Evolutionary conservation across 257 asterid genomes (phyloP), one percentile per base, ranked within the genome.

Genomic region (Przewalskia tangutica): DNA sequence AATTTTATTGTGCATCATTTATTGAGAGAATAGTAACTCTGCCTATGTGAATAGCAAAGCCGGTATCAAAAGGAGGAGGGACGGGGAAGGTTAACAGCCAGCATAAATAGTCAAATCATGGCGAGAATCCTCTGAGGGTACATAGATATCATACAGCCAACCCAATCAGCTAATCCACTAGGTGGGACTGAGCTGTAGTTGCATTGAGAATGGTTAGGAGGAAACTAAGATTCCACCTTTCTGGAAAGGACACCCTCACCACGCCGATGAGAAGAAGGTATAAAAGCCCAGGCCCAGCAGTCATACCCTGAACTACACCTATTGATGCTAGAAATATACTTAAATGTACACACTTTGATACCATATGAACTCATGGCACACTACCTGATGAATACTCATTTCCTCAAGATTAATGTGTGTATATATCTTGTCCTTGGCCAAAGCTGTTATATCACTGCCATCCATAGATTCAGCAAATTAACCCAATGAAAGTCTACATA

Each of bases 381-480:
- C 42, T 81, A 92, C 99, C 94, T 91, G 95, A 81, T 91, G 97
- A 81, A 95, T 88, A 71, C 93, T 91, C 84, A 87, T 92, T 83
- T 92, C 97, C 50, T 95, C 99, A 14, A 95, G 97, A 87, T 91
- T 91, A 75, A 95, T 90, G 87, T 90, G 95, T 0, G 95, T 84
- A 83, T 91, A 95, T 58, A 90, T 83, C 83, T 86, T 92, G 90
- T 95, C 99, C 89, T 93, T 93, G 5, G 98, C 99, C 95, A 93
- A 86, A 85, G 94, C 86, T 82, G 97, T 94, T 83, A 94, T 95
- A 84, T 95, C 99, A 84, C 99, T 95, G 98, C 83, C 83, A 79
- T 77, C 79, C 84, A 84, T 81, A 38, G 77, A 23, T 23, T 77
- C 4, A 83, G 73, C 13, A 58, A 59, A 80, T 70, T 44, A 68